Conservation (phyloP, 805 yeast species). For the Hanseniaspora thailandica region DNA sequence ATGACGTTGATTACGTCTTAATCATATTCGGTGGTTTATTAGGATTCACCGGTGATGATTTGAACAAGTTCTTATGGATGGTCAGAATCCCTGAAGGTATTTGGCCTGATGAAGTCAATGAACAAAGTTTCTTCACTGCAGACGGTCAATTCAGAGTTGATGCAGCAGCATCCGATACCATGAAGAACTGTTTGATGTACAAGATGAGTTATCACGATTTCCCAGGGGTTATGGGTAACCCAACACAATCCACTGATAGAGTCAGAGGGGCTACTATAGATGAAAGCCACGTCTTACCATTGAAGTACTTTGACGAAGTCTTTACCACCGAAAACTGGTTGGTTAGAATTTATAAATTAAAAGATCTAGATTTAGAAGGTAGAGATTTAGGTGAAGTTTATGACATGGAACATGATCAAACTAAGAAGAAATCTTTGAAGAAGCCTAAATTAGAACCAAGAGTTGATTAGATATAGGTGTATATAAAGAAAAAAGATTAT, state of each 20-base stretch:
- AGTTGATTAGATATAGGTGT: constrained; percentile 7
- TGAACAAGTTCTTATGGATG: constrained; percentile 98
- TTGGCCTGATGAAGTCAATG: constrained; percentile 97
- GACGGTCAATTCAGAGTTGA: constrained; percentile 85
- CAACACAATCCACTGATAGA: constrained; percentile 59
- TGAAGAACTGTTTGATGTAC: constrained; percentile 86
- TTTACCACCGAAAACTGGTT: constrained; percentile 95
- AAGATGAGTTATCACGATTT: constrained; percentile 86
- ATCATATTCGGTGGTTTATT: constrained; percentile 88
- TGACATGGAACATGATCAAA: constrained; percentile 34
- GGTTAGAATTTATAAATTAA: constrained; percentile 85
- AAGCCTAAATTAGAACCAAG: constrained; percentile 47
- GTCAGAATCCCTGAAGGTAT: constrained; percentile 96
- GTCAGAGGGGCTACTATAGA: constrained; percentile 77
- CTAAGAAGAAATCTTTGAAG: constrained; percentile 35
- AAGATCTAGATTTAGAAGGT: constrained; percentile 77
- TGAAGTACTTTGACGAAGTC: constrained; percentile 81
- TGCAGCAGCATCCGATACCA: constrained; percentile 63
- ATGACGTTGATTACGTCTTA: constrained; percentile 89
- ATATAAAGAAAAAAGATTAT: not conserved
- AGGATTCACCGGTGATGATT: constrained; percentile 92
- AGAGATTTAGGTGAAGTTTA: constrained; percentile 57
- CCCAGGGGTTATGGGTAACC: constrained; percentile 49
- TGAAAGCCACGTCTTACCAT: constrained; percentile 36
- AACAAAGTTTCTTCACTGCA: constrained; percentile 69